phyloP scores from a whole-genome alignment of 352 stramenopile genomes.

The Globisporangium iwayamae region DNA sequence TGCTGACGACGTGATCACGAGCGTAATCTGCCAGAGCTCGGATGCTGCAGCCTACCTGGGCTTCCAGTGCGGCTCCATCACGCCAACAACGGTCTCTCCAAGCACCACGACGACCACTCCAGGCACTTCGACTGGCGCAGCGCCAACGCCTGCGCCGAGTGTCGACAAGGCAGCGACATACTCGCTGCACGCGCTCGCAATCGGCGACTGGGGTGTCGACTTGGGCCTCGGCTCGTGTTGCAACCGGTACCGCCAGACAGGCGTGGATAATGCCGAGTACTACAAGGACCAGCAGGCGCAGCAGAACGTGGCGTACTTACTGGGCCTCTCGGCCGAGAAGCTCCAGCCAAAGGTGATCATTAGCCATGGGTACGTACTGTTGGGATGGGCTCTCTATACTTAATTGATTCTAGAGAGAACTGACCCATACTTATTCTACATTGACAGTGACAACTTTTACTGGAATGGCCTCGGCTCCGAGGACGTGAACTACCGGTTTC shows the following conservation, averaged over 20 bases:
- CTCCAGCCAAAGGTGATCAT: constrained; percentile 62
- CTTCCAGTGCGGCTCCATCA: constrained; percentile 32
- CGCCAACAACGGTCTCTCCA: constrained; percentile 1
- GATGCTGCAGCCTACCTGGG: constrained; percentile 39
- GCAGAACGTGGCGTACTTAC: constrained; percentile 53
- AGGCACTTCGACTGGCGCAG: constrained; percentile 3
- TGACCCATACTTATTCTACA: neutral
- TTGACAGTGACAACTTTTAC: constrained; percentile 57
- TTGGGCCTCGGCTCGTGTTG: constrained; percentile 65
- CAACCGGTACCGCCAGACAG: constrained; percentile 63
- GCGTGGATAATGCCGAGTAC: constrained; percentile 49
- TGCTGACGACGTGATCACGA: constrained; percentile 32
- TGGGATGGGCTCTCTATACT: neutral
- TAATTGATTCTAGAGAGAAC: neutral
- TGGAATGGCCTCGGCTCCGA: constrained; percentile 69
- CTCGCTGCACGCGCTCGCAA: constrained; percentile 56
- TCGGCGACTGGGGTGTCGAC: constrained; percentile 68
- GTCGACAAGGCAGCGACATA: constrained; percentile 42
- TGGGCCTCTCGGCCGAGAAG: constrained; percentile 54
- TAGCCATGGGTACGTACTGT: constrained; percentile 39
- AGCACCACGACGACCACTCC: constrained; percentile 6
- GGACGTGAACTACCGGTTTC: constrained; percentile 62
- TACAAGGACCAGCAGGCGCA: constrained; percentile 76
- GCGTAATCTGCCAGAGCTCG: constrained; percentile 36
- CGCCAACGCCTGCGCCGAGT: constrained; percentile 18